These are phyloP conservation scores for Aspergillus hancockii DNA, from an alignment of 495 filamentous ascomycete genomes.

Conservation along the genomic window DNA sequence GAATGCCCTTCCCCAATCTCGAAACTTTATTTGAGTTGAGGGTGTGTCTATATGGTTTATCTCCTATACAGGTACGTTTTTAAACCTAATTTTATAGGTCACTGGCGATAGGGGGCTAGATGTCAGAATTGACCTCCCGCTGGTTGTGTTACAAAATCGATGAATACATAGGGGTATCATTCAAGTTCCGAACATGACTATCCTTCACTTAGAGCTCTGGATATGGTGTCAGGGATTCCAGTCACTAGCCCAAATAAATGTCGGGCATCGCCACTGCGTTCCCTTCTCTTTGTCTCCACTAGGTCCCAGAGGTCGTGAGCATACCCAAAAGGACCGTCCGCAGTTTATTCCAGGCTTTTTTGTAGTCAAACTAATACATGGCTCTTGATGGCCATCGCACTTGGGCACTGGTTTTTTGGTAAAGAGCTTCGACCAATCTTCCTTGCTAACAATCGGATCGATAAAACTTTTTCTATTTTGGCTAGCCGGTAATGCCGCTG, in stretches of 20 bases:
- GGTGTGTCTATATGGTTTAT: no score
- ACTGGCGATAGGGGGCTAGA: no score
- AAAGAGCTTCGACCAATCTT: conserved; percentile 85
- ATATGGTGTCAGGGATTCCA: conserved; percentile 52
- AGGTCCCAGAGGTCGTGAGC: conserved; percentile 76
- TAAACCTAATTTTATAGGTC: no score
- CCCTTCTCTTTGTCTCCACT: conserved; percentile 78
- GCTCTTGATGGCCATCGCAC: conserved; percentile 83
- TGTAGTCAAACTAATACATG: conserved; percentile 75
- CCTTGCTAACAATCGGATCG: conserved; percentile 73
- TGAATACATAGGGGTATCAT: no score
- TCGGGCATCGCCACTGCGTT: conserved; percentile 80
- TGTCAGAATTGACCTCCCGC: no score
- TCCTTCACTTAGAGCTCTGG: background rate
- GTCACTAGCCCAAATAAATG: conserved; percentile 90
- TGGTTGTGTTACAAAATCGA: no score
- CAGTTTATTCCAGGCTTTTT: conserved; percentile 87
- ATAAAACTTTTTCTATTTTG: conserved; percentile 43
- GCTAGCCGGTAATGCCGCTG: background rate
- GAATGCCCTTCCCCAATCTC: background rate
- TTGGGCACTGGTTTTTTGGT: conserved; percentile 69
- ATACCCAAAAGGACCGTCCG: conserved; percentile 86
- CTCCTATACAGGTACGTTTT: no score
- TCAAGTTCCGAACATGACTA: no score
- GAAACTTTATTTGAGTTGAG: no score